phyloP scores from a whole-genome alignment of 192 early-diverging fungal genomes.

The Cetraspora pellucida region DNA sequence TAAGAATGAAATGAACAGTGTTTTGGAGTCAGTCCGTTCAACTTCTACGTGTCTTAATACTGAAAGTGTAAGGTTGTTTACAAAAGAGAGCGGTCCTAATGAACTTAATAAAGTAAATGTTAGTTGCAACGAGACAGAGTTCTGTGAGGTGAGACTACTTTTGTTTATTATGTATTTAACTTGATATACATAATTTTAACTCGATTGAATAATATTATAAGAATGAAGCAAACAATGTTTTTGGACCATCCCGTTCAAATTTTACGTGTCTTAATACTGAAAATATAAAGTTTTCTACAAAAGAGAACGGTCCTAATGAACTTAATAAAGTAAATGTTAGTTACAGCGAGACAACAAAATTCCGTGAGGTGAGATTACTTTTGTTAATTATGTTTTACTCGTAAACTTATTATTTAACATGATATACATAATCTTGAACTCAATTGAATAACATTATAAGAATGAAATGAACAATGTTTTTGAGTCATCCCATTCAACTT shows the following conservation, averaged over 20 bases:
- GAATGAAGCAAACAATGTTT: slow-evolving; percentile 49
- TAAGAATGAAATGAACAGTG: slow-evolving; percentile 47
- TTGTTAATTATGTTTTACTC: not conserved
- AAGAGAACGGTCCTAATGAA: not conserved
- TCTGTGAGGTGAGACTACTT: not conserved
- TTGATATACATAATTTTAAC: no score
- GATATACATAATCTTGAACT: no score
- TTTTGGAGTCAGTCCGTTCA: slow-evolving; percentile 63
- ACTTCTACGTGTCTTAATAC: slow-evolving; percentile 43
- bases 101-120: not conserved
- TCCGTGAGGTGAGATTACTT: slow-evolving; percentile 30
- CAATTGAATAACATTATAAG: slow-evolving; percentile 19
- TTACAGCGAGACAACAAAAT: not conserved
- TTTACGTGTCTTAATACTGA: slow-evolving; percentile 38
- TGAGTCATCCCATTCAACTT: slow-evolving; percentile 61
- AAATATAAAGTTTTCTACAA: not conserved
- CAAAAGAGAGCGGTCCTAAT: not conserved
- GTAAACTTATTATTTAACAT: not conserved
- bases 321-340: not conserved
- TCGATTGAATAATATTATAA: slow-evolving; percentile 11
- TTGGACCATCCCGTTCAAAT: slow-evolving; percentile 62
- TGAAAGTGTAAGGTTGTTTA: not conserved
- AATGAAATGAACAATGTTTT: slow-evolving; percentile 52
- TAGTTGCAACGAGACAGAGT: not conserved
- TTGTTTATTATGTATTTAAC: not conserved